Base-by-base conservation (phyloP, 2,329 filamentous ascomycete genomes). In the Akanthomyces lecanii region DNA sequence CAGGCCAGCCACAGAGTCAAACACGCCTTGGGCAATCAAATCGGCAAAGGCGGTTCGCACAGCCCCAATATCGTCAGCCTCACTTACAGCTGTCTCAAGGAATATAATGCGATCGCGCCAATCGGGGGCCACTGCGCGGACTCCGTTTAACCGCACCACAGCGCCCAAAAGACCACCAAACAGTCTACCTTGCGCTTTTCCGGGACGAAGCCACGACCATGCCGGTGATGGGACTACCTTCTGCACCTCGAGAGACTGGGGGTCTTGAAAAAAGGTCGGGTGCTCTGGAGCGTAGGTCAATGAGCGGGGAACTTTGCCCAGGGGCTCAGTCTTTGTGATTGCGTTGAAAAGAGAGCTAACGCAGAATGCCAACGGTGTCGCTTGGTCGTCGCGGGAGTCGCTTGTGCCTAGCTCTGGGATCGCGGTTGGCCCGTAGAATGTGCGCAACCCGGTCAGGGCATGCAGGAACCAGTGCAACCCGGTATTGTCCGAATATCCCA, bases 401-500 rank as follows among this genome's bases (percentile, higher is more conserved):
- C 67, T 53, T 38, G 73, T 74, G 38, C 75, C 75, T 0, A 79
- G 74, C 64, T 79, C 77, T 1, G 75, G 69, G 53, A 78, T 71
- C 2, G 73, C 68, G 4, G 74, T 71, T 2, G 78, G 78, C 0
- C 78, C 78, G 67, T 79, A 79, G 59, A 79, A 79, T 5, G 77
- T 79, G 47, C 77, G 75, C 42, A 79, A 68, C 0, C 78, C 77
- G 0, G 74, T 70, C 12, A 70, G 30, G 1, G 72, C 72, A 64
- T 76, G 64, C 40, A 79, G 67, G 55, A 75, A 74, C 77, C 78
- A 79, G 68, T 79, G 77, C 42, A 79, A 62, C 38, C 73, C 71
- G 1, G 75, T 76, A 59, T 78, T 78, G 62, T 79, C 77, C 1
- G 75, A 78, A 62, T 72, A 78, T 1, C 77, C 78, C n/a, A 79